Conservation (phyloP, 306 rosid genomes). For the Quercus aquifolioides region DNA sequence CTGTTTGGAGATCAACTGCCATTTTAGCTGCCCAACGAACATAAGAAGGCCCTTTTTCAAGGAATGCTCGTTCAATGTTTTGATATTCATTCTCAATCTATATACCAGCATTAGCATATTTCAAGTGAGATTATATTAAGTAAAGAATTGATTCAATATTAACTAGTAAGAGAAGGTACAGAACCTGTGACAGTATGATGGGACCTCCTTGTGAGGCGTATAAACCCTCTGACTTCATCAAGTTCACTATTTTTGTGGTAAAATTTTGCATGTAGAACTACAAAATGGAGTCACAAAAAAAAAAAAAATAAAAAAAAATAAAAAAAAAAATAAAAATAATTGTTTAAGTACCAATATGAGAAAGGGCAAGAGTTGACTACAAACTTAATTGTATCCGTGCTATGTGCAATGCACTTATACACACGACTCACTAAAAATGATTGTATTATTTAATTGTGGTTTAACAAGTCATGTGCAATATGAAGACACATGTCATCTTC, state of each 20-base stretch:
- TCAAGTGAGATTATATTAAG: background rate
- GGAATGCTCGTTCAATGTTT: constrained; percentile 54
- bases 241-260: constrained; percentile 57
- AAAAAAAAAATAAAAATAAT: too few species aligned
- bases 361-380: too few species aligned
- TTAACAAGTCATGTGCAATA: too few species aligned
- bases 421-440: too few species aligned
- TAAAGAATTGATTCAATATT: background rate
- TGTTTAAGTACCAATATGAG: too few species aligned
- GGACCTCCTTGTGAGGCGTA: constrained; percentile 89
- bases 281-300: background rate
- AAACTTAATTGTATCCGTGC: too few species aligned
- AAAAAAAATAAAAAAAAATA: too few species aligned
- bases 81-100: constrained; percentile 78
- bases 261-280: constrained; percentile 79
- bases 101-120: background rate
- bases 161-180: background rate
- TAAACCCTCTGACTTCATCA: constrained; percentile 67
- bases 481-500: too few species aligned
- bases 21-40: constrained; percentile 72
- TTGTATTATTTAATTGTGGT: too few species aligned
- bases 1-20: constrained; percentile 65
- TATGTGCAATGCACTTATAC: too few species aligned
- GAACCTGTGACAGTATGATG: constrained; percentile 66
- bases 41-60: constrained; percentile 32